Base-by-base conservation (phyloP, 164 flowering plant species). In the Aristolochia fimbriata region DNA sequence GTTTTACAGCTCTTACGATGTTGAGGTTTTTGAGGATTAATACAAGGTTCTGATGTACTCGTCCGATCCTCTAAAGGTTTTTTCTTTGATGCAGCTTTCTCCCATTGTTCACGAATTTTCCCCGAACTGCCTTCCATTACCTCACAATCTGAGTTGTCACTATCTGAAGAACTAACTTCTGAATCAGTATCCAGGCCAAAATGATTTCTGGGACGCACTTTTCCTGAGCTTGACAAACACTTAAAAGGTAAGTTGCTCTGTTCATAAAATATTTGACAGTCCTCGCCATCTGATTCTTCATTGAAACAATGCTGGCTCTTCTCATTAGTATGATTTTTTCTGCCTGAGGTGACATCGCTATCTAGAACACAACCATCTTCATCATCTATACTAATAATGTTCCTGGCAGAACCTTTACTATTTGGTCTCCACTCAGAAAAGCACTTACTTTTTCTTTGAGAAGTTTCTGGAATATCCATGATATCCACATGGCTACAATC, bases 101-200 rank as follows among this genome's bases (percentile, higher is more conserved):
- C 83, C 98, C 96, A 88, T 61, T 74, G 76, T 54, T 84, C 84
- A 51, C 78, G 86, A 54, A 86, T 67, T 62, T 71, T 62, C 12
- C 79, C 88, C 15, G 51, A 70, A 59, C 83, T 72, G 63, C 69
- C 83, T 58, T 78, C 88, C 78, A 86, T 67, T 30, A 85, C 11
- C 67, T 88, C 96, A 79, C 87, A 83, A 65, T 92, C 98, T 61
- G 87, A 80, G 61, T 45, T 64, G 59, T 81, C 94, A 69, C 74
- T 74, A 16, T 77, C 87, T 20, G 84, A 77, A 56, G 78, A 76
- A 62, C 61, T 68, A 69, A 64, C 63, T 11, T 78, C 86, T 61
- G 66, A 73, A 16, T 65, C 74, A 13, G 59, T 7, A 71, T 30
- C 15, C 25, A 75, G 71, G 56, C 86, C 83, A 70, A 68, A 80